Conservation (phyloP, 2,329 filamentous ascomycete genomes). For the Scedosporium apiospermum region DNA sequence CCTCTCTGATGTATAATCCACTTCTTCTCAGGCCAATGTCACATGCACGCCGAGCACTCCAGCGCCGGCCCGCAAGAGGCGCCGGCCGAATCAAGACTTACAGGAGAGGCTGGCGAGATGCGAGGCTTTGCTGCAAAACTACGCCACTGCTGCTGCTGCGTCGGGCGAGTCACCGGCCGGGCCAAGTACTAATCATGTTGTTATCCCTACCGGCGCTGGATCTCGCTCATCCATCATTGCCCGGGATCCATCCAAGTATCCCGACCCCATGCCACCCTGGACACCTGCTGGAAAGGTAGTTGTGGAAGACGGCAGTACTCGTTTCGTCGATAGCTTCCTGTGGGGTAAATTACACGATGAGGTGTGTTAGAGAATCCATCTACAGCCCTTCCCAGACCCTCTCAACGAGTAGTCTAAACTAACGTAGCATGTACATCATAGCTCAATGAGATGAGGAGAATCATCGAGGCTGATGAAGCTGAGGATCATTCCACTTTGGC, state of each 20-base stretch:
- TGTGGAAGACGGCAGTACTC: slow-evolving; percentile 42
- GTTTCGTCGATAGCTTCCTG: slow-evolving; percentile 48
- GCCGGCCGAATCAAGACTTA: slow-evolving; percentile 50
- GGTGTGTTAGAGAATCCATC: slow-evolving; percentile 25
- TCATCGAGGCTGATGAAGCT: slow-evolving; percentile 39
- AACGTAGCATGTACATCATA: slow-evolving; percentile 14
- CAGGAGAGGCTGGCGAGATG: slow-evolving; percentile 51
- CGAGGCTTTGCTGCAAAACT: slow-evolving; percentile 48
- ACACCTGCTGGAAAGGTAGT: slow-evolving; percentile 43
- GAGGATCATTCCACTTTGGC: slow-evolving; percentile 39
- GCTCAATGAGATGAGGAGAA: slow-evolving; percentile 50
- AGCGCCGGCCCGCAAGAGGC: slow-evolving; percentile 48
- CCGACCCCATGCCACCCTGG: slow-evolving; percentile 19
- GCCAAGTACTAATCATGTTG: background rate
- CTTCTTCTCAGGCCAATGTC: slow-evolving; percentile 39
- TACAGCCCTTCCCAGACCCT: background rate
- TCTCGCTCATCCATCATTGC: slow-evolving; percentile 3
- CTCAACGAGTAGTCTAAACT: background rate
- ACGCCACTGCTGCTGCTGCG: slow-evolving; percentile 32
- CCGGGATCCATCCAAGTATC: slow-evolving; percentile 8
- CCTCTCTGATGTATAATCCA: background rate
- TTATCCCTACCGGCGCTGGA: background rate
- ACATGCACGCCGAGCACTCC: slow-evolving; percentile 51
- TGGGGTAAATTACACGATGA: slow-evolving; percentile 46
- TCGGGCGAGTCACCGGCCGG: background rate